These are phyloP conservation scores for Syzygium syzygioides DNA, from an alignment of 441 rosid species.

Conservation along the genomic window DNA sequence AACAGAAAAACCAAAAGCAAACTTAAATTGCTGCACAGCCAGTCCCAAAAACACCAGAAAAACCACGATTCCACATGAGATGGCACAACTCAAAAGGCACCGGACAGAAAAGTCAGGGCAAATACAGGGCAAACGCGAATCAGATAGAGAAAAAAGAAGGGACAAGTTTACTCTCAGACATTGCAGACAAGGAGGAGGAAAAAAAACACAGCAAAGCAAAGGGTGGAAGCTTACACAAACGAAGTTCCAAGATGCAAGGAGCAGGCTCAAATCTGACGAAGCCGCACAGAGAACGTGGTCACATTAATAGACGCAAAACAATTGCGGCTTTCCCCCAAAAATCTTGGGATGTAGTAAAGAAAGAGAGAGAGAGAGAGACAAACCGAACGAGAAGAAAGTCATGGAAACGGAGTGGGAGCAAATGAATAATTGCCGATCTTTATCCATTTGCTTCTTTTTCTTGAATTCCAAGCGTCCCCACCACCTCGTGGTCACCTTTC, in stretches of 20 bases:
- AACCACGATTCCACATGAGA: background rate
- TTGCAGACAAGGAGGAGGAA: conserved; percentile 8
- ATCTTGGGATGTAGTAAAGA: background rate
- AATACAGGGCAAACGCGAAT: background rate
- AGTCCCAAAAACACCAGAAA: background rate
- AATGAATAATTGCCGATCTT: conserved; percentile 13
- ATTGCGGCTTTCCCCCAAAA: background rate
- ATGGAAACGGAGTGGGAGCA: conserved; percentile 9
- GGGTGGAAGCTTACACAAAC: background rate
- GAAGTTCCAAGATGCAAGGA: background rate
- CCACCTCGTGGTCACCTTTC: background rate
- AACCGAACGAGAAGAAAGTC: conserved; percentile 22
- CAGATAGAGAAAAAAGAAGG: background rate
- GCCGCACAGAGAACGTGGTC: background rate
- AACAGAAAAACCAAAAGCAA: background rate
- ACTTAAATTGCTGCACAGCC: background rate
- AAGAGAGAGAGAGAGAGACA: conserved; percentile 13
- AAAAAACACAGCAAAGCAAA: conserved; percentile 10
- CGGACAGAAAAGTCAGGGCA: background rate
- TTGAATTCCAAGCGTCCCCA: background rate
- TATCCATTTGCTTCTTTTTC: conserved; percentile 13
- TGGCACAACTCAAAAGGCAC: background rate
- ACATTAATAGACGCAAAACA: background rate
- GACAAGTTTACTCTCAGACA: background rate
- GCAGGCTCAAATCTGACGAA: background rate